phyloP scores from a whole-genome alignment of 2,329 filamentous ascomycete species.

The Cladosporium velox region DNA sequence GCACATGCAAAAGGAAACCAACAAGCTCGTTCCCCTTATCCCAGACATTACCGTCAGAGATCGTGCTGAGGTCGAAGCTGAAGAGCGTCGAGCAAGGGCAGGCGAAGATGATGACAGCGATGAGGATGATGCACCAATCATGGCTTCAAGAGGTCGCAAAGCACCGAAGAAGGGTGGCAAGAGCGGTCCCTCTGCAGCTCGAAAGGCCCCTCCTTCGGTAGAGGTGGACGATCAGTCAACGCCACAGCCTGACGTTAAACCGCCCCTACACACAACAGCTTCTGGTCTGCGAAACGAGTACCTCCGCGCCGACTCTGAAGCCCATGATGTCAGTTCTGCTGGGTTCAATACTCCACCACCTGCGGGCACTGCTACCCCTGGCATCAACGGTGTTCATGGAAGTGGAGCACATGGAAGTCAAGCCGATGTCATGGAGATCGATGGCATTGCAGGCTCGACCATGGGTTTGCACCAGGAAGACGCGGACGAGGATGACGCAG shows the following conservation, averaged over 20 bases:
- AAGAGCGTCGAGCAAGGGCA: constrained; percentile 73
- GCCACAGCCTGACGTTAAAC: constrained; percentile 73
- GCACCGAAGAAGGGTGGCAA: constrained; percentile 79
- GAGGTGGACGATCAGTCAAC: constrained; percentile 70
- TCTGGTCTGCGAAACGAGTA: constrained; percentile 55
- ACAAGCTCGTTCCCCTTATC: constrained; percentile 92
- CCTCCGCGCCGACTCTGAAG: constrained; percentile 71
- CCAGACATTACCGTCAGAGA: constrained; percentile 89
- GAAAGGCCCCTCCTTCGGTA: constrained; percentile 50
- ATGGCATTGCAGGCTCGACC: constrained; percentile 67
- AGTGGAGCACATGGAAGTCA: constrained; percentile 65
- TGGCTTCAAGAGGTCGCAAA: constrained; percentile 92
- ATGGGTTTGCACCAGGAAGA: constrained; percentile 71
- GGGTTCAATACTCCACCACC: constrained; percentile 79
- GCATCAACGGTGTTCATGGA: constrained; percentile 68
- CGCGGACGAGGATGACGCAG: constrained; percentile 78
- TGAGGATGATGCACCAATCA: constrained; percentile 75
- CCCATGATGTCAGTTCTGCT: constrained; percentile 71
- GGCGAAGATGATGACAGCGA: constrained; percentile 90
- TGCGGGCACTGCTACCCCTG: constrained; percentile 71
- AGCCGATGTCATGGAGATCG: constrained; percentile 82
- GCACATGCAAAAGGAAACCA: constrained; percentile 95
- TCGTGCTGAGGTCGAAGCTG: constrained; percentile 82
- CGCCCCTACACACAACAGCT: constrained; percentile 54
- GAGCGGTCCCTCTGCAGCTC: constrained; percentile 42